Conservation (phyloP, 108 stramenopile species). For the Bacterosira constricta region DNA sequence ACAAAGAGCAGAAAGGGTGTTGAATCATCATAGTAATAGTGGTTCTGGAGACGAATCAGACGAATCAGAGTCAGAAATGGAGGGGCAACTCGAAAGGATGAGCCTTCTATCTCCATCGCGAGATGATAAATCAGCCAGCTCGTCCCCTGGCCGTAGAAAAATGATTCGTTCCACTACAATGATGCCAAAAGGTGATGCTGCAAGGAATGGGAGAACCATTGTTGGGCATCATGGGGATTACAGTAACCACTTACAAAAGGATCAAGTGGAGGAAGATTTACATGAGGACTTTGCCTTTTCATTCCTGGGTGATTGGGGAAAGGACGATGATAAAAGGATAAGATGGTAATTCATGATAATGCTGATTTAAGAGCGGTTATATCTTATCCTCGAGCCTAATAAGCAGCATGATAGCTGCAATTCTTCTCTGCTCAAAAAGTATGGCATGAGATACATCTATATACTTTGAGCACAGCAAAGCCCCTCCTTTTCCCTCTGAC, state of each 20-base stretch:
- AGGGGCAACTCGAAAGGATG: not conserved
- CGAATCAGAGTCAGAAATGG: slow-evolving; percentile 15
- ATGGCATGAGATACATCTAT: not conserved
- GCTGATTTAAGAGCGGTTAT: not conserved
- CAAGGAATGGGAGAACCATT: not conserved
- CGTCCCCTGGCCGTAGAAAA: not conserved
- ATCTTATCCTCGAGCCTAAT: not conserved
- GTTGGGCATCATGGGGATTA: not conserved
- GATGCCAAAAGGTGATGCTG: not conserved
- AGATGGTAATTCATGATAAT: slow-evolving; percentile 10
- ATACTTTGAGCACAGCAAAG: no score
- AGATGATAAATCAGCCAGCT: not conserved
- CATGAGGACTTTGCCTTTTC: slow-evolving; percentile 7
- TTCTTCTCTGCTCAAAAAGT: not conserved
- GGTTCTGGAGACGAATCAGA: slow-evolving; percentile 6
- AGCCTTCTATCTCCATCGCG: not conserved
- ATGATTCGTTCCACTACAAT: not conserved
- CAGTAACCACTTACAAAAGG: not conserved
- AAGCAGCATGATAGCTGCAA: no score
- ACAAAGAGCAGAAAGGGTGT: slow-evolving; percentile 12
- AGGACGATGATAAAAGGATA: not conserved
- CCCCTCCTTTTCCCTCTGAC: no score
- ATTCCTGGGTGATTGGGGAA: slow-evolving; percentile 21
- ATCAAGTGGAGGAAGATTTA: not conserved
- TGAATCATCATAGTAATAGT: not conserved